Evolutionary conservation across 768 basidiomycete species (phyloP).

Genomic region (Mycena epipterygia): DNA sequence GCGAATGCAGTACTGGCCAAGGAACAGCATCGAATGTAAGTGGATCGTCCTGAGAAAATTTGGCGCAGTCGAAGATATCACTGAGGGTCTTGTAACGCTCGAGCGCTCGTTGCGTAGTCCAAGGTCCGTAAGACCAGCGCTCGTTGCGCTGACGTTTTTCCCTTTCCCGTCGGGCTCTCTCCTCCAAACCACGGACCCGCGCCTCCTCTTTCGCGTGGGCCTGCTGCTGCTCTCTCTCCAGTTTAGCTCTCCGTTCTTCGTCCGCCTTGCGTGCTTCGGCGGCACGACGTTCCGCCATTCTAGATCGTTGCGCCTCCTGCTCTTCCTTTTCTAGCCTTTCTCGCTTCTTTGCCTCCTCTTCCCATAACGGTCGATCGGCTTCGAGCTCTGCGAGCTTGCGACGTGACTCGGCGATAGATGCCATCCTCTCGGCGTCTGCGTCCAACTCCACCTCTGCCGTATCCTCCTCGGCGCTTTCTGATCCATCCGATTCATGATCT

Average conservation of each 20-base stretch:
- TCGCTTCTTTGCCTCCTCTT: conserved; percentile 63
- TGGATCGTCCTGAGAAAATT: conserved; percentile 65
- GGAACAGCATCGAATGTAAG: conserved; percentile 76
- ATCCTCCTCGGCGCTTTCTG: conserved; percentile 33
- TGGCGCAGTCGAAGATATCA: conserved; percentile 73
- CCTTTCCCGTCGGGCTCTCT: conserved; percentile 54
- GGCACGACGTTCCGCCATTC: conserved; percentile 49
- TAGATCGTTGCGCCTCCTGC: conserved; percentile 54
- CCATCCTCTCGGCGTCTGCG: conserved; percentile 54
- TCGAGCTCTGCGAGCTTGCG: conserved; percentile 79
- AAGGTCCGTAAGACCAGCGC: conserved; percentile 71
- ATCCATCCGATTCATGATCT: conserved; percentile 20
- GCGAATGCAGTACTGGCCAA: conserved; percentile 79
- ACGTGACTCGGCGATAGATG: conserved; percentile 72
- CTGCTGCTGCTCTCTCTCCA: conserved; percentile 40
- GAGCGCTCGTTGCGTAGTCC: conserved; percentile 76
- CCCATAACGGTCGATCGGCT: conserved; percentile 72
- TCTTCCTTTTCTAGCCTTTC: conserved; percentile 57
- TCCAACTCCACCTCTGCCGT: conserved; percentile 40
- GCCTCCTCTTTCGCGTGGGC: conserved; percentile 44
- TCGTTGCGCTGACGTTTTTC: conserved; percentile 61
- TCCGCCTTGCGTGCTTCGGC: conserved; percentile 47
- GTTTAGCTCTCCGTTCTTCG: conserved; percentile 41
- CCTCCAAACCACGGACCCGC: conserved; percentile 48
- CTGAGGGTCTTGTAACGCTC: conserved; percentile 75